phyloP scores from a whole-genome alignment of 1,284 basidiomycete species.

The Amylostereum chailletii region DNA sequence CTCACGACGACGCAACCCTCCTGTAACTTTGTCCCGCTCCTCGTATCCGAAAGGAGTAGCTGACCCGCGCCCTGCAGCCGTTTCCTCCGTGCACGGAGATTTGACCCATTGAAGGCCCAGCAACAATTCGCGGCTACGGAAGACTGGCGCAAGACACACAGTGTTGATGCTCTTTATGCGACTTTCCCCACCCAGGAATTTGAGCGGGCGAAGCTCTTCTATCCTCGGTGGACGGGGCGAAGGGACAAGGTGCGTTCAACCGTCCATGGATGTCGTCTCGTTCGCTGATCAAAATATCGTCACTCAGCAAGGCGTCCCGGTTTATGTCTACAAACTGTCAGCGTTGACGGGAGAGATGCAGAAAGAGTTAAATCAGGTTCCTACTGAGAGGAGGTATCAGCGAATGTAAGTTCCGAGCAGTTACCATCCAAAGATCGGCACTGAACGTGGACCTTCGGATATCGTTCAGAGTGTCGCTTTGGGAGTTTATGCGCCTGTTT shows the following conservation, averaged over 20 bases:
- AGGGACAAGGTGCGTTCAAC: constrained; percentile 51
- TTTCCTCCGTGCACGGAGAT: constrained; percentile 67
- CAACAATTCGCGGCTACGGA: constrained; percentile 61
- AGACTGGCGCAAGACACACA: constrained; percentile 53
- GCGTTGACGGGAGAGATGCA: constrained; percentile 43
- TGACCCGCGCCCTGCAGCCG: constrained; percentile 34
- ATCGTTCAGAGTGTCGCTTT: constrained; percentile 38
- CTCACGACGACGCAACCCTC: constrained; percentile 59
- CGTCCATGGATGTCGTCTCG: background rate
- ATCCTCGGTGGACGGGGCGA: constrained; percentile 73
- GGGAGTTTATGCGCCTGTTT: constrained; percentile 61
- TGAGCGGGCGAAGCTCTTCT: constrained; percentile 50
- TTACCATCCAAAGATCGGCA: constrained; percentile 5
- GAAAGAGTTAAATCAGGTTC: constrained; percentile 48
- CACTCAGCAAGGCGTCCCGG: constrained; percentile 45
- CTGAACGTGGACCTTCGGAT: constrained; percentile 1
- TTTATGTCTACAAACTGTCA: constrained; percentile 65
- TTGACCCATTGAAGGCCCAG: constrained; percentile 52
- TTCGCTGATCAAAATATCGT: constrained; percentile 2
- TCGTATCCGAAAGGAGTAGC: constrained; percentile 16
- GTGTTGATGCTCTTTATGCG: constrained; percentile 53
- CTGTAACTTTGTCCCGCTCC: constrained; percentile 29
- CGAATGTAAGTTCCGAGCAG: constrained; percentile 48
- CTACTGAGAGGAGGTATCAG: constrained; percentile 49
- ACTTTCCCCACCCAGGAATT: constrained; percentile 53